These are phyloP conservation scores for Rhizoclosmatium globosum DNA, from an alignment of 192 early-diverging fungal species.

Conservation along the genomic window DNA sequence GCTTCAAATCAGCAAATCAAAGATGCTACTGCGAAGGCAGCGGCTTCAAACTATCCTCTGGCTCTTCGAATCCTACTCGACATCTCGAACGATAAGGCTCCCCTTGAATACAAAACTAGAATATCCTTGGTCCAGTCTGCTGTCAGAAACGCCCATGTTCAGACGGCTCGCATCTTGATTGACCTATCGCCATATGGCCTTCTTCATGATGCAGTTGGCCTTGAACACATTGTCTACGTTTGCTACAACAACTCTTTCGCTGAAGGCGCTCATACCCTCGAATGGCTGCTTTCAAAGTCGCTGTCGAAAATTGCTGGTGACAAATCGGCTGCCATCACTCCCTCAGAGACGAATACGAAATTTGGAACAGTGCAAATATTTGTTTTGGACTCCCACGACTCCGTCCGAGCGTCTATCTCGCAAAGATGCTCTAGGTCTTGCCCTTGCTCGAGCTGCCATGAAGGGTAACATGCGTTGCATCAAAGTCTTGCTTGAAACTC, in stretches of 20 bases:
- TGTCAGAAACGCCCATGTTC: not conserved
- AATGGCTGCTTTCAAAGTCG: constrained; percentile 21
- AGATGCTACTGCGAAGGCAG: too few relatives aligned
- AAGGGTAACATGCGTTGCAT: constrained; percentile 20
- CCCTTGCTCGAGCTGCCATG: constrained; percentile 17
- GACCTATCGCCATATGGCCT: constrained; percentile 12
- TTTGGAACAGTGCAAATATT: constrained; percentile 9
- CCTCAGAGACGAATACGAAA: not conserved
- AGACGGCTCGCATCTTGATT: not conserved
- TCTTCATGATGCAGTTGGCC: constrained; percentile 15
- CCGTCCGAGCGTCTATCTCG: not conserved
- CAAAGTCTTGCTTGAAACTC: constrained; percentile 7
- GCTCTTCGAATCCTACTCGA: too few relatives aligned
- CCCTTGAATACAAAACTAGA: not conserved
- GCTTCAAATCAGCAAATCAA: too few relatives aligned
- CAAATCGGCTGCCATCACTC: not conserved
- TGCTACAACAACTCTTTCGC: not conserved
- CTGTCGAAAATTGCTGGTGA: not conserved
- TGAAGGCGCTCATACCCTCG: not conserved
- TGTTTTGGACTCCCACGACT: constrained; percentile 11
- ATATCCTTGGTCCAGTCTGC: not conserved
- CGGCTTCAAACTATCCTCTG: too few relatives aligned
- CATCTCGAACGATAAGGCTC: too few relatives aligned
- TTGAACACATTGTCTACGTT: constrained; percentile 23
- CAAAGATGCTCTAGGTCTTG: constrained; percentile 22